These are phyloP conservation scores for Yamadazyma sp. DNA, from an alignment of 1,139 yeast genomes.

Conservation along the genomic window DNA sequence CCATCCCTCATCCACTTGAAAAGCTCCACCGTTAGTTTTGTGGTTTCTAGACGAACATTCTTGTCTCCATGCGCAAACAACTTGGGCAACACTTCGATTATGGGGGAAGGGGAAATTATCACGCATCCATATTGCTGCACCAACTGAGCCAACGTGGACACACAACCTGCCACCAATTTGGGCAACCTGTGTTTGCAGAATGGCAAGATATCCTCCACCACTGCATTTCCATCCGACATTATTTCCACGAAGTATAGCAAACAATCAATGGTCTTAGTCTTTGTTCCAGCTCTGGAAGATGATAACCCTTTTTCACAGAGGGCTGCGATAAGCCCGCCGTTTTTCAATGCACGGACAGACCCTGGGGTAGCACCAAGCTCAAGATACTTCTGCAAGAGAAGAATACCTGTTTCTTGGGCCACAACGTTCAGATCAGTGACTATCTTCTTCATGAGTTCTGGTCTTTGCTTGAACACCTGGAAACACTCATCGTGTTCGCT, in stretches of 20 bases:
- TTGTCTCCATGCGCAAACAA: slow-evolving; percentile 85
- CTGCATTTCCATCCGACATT: slow-evolving; percentile 57
- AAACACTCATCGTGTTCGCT: slow-evolving; percentile 58
- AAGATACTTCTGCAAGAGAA: slow-evolving; percentile 55
- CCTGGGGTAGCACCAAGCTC: slow-evolving; percentile 54
- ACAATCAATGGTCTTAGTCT: slow-evolving; percentile 62
- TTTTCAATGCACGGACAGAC: slow-evolving; percentile 36
- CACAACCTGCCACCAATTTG: slow-evolving; percentile 72
- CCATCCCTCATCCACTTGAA: slow-evolving; percentile 77
- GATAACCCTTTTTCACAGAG: slow-evolving; percentile 79
- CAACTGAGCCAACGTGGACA: slow-evolving; percentile 55
- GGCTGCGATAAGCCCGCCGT: slow-evolving; percentile 49
- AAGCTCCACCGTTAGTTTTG: slow-evolving; percentile 65
- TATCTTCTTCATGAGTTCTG: slow-evolving; percentile 53
- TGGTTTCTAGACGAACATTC: slow-evolving; percentile 80
- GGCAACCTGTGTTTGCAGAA: slow-evolving; percentile 67
- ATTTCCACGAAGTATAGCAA: slow-evolving; percentile 64
- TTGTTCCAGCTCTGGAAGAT: slow-evolving; percentile 76
- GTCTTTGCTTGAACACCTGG: slow-evolving; percentile 46
- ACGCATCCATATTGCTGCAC: slow-evolving; percentile 71
- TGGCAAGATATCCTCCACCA: slow-evolving; percentile 69
- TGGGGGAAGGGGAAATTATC: slow-evolving; percentile 59
- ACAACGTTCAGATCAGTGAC: slow-evolving; percentile 83
- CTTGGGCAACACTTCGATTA: slow-evolving; percentile 62
- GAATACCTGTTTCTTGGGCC: slow-evolving; percentile 83